Evolutionary conservation across 768 basidiomycete species (phyloP).

Genomic region (Tricholoma matsutake): DNA sequence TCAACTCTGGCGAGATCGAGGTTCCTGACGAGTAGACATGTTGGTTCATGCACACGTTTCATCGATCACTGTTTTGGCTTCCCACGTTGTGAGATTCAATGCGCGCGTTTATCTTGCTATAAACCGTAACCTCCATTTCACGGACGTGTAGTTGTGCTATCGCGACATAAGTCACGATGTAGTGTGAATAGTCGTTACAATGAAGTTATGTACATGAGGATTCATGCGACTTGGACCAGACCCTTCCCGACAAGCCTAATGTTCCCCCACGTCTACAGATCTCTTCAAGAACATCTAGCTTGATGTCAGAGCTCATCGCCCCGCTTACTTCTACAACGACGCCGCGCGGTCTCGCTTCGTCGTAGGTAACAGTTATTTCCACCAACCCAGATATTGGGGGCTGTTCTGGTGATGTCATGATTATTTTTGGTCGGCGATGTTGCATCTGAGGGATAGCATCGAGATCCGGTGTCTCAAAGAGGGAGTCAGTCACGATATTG

Average conservation of each 20-base stretch:
- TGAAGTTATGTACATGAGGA: background rate
- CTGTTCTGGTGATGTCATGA: constrained; percentile 65
- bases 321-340: constrained; percentile 56
- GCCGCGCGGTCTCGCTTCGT: constrained; percentile 52
- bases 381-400: constrained; percentile 63
- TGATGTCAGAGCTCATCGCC: constrained; percentile 54
- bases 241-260: constrained; percentile 63
- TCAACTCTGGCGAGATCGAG: constrained; percentile 81
- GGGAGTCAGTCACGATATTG: constrained; percentile 30
- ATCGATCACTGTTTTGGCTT: constrained; percentile 15
- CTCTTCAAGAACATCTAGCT: constrained; percentile 61
- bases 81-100: constrained; percentile 11
- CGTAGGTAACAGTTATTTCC: constrained; percentile 61
- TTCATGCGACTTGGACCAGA: constrained; percentile 48
- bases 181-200: background rate
- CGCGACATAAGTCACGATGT: background rate
- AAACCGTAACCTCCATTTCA: background rate
- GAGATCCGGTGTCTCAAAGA: constrained; percentile 42
- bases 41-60: constrained; percentile 9
- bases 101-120: background rate
- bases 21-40: constrained; percentile 69
- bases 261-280: constrained; percentile 68
- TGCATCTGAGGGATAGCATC: constrained; percentile 35
- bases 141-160: background rate
- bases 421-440: constrained; percentile 48